Evolutionary conservation across 2,329 filamentous ascomycete species (phyloP).

Genomic region (Sporothrix humicola): DNA sequence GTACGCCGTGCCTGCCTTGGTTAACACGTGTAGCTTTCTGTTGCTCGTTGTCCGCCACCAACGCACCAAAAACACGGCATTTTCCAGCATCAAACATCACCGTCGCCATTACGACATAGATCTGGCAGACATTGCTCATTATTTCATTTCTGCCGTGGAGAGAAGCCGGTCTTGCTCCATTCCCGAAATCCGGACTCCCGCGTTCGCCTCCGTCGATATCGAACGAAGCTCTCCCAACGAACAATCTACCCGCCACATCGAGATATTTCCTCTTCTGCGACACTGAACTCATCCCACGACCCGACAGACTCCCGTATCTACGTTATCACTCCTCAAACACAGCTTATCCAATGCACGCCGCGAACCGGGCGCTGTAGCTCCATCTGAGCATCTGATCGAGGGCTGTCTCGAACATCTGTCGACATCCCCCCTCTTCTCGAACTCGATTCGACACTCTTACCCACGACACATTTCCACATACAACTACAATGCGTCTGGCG

Average conservation of each 20-base stretch:
- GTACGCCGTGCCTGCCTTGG: background rate
- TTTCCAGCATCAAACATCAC: background rate
- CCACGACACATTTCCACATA: background rate
- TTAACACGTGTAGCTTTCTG: conserved; percentile 17
- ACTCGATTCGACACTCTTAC: background rate
- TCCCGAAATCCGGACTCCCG: background rate
- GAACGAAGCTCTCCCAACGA: background rate
- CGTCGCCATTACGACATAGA: background rate
- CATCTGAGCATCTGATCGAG: conserved; percentile 27
- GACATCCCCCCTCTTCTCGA: background rate
- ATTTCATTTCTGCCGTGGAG: conserved; percentile 2
- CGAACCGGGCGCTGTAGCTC: conserved; percentile 26
- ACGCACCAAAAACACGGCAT: background rate
- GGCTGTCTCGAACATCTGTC: background rate
- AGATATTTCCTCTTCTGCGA: background rate
- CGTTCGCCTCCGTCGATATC: background rate
- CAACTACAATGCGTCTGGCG: conserved; percentile 60
- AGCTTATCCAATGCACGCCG: conserved; percentile 27
- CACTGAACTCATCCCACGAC: background rate
- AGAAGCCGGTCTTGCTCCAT: conserved; percentile 21
- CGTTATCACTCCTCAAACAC: background rate
- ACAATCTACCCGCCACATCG: background rate
- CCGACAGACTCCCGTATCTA: background rate
- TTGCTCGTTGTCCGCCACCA: conserved; percentile 4
- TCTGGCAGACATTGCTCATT: background rate